phyloP scores from a whole-genome alignment of 805 yeast species.

The Candida ulmi region DNA sequence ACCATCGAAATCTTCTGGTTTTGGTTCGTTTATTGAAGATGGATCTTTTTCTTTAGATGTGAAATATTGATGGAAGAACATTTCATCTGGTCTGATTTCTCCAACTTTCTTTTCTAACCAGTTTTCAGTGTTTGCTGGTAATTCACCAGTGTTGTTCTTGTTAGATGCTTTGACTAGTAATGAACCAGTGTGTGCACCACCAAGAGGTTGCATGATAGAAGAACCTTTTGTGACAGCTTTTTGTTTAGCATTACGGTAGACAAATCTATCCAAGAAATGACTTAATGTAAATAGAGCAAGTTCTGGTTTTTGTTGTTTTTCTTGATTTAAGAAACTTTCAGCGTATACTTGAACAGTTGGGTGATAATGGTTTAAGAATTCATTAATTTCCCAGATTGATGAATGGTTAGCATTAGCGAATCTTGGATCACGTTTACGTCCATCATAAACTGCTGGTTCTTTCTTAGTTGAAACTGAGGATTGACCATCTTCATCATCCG shows the following conservation, averaged over 20 bases:
- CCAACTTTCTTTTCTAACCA: constrained; percentile 66
- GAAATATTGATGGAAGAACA: constrained; percentile 84
- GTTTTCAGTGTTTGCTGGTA: constrained; percentile 79
- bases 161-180: constrained; percentile 63
- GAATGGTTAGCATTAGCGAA: constrained; percentile 80
- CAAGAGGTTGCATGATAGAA: constrained; percentile 96
- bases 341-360: constrained; percentile 89
- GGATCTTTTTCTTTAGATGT: constrained; percentile 44
- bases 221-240: constrained; percentile 72
- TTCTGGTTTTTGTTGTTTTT: constrained; percentile 68
- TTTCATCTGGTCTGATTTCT: constrained; percentile 79
- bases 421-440: constrained; percentile 88
- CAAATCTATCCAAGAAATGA: constrained; percentile 93
- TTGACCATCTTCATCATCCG: constrained; percentile 21
- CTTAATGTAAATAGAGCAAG: constrained; percentile 80
- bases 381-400: constrained; percentile 81
- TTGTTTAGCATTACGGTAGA: constrained; percentile 86
- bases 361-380: constrained; percentile 77
- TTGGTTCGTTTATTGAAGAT: constrained; percentile 25
- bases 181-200: constrained; percentile 73
- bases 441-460: constrained; percentile 50
- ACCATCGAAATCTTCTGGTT: constrained; percentile 31
- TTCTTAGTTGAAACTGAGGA: constrained; percentile 9
- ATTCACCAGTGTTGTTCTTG: constrained; percentile 29
- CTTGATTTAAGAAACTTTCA: constrained; percentile 44